A percentile compares a stretch with the other conserved stretches of the same genome.
Evolutionary conservation across 495 filamentous ascomycete species (phyloP).

Genomic region (Penicillium coprophilum): DNA sequence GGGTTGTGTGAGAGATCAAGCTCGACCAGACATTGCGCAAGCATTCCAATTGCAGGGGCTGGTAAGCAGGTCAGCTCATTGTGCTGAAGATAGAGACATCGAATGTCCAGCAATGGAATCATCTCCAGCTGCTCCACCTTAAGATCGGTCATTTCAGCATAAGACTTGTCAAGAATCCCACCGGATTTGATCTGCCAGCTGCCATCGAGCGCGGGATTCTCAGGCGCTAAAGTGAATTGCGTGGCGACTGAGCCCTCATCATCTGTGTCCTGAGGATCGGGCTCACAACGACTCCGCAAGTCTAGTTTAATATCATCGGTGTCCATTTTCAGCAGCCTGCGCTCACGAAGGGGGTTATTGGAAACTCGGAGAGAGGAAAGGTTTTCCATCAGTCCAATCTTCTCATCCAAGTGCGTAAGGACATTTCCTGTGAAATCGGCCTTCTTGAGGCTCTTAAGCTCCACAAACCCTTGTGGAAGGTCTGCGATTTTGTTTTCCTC

Average conservation of each 20-base stretch:
- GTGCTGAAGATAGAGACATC: conserved; percentile 66
- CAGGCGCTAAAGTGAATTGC: conserved; percentile 46
- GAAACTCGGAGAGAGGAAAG: conserved; percentile 70
- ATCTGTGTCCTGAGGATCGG: conserved; percentile 47
- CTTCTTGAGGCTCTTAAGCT: conserved; percentile 63
- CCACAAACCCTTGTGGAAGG: conserved; percentile 72
- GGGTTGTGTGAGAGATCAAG: conserved; percentile 82
- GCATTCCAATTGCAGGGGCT: conserved; percentile 57
- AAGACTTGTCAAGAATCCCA: conserved; percentile 71
- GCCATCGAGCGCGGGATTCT: conserved; percentile 34
- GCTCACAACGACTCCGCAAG: conserved; percentile 67
- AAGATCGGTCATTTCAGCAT: conserved; percentile 56
- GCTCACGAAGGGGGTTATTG: conserved; percentile 85
- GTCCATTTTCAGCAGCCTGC: conserved; percentile 74
- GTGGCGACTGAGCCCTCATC: conserved; percentile 48
- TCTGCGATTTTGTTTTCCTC: conserved; percentile 76
- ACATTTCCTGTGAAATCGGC: conserved; percentile 84
- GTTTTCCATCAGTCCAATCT: conserved; percentile 76
- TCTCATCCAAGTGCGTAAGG: conserved; percentile 69
- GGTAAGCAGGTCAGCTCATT: conserved; percentile 75
- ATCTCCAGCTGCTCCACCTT: conserved; percentile 45
- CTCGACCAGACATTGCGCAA: conserved; percentile 65
- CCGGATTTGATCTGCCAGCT: conserved; percentile 66
- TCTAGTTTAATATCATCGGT: conserved; percentile 81
- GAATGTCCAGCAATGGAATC: conserved; percentile 47